phyloP scores from a whole-genome alignment of 2,329 filamentous ascomycete genomes.

The Trematosphaeria pertusa region DNA sequence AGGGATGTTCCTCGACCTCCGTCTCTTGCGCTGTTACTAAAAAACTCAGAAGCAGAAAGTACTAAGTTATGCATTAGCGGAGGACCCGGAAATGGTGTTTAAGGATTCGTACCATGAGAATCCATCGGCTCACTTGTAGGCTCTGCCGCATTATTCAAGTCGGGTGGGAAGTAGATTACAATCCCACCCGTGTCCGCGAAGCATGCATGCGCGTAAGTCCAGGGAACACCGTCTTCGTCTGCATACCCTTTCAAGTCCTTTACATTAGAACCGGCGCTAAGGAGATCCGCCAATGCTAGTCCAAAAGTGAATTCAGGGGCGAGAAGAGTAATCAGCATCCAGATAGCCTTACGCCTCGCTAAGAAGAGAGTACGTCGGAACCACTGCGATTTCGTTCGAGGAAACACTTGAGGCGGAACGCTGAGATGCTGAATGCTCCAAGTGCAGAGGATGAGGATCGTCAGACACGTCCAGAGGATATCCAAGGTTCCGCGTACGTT shows the following conservation, averaged over 20 bases:
- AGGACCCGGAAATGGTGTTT: too few relatives aligned
- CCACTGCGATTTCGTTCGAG: not conserved
- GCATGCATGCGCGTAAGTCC: slow-evolving; percentile 21
- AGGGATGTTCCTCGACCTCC: too few relatives aligned
- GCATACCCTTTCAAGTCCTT: not conserved
- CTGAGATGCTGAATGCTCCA: not conserved
- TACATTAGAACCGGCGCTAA: not conserved
- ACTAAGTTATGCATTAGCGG: too few relatives aligned
- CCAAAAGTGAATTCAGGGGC: not conserved
- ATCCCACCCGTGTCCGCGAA: slow-evolving; percentile 28
- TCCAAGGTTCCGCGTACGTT: not conserved
- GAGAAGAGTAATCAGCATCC: slow-evolving; percentile 1
- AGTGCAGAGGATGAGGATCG: not conserved
- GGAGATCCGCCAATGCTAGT: not conserved
- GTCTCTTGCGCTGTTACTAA: too few relatives aligned
- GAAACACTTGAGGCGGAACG: not conserved
- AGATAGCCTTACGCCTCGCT: not conserved
- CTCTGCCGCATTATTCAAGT: too few relatives aligned
- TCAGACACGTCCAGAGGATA: not conserved
- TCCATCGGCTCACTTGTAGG: too few relatives aligned
- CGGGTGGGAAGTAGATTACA: slow-evolving; percentile 5
- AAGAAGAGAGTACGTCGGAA: not conserved
- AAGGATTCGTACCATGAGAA: too few relatives aligned
- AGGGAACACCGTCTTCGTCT: slow-evolving; percentile 5
- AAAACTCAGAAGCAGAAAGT: too few relatives aligned